Percentiles rank a stretch among this genome's conserved stretches.
Evolutionary conservation across 495 filamentous ascomycete species (phyloP).

Genomic region (Neurospora sp.): DNA sequence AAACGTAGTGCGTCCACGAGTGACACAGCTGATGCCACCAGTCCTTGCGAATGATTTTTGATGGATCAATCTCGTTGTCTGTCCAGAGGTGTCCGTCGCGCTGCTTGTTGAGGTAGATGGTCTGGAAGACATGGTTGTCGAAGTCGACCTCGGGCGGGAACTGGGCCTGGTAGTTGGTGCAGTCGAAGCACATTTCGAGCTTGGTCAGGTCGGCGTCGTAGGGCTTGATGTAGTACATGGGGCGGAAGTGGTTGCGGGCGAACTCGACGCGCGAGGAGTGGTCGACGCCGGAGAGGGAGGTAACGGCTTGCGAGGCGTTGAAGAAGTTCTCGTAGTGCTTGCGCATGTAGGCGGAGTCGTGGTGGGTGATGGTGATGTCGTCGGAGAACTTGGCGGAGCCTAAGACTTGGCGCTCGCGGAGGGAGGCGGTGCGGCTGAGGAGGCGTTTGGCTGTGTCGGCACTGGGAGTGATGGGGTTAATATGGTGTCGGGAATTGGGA

Average conservation of each 20-base stretch:
- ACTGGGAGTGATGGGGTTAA: neutral
- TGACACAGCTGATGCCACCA: slow-evolving; percentile 88
- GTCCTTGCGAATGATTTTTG: slow-evolving; percentile 60
- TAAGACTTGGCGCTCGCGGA: slow-evolving; percentile 57
- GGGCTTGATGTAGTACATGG: slow-evolving; percentile 76
- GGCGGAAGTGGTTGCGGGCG: slow-evolving; percentile 40
- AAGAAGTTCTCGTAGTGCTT: slow-evolving; percentile 66
- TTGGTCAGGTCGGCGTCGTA: slow-evolving; percentile 53
- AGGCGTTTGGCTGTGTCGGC: slow-evolving; percentile 65
- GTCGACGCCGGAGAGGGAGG: slow-evolving; percentile 18
- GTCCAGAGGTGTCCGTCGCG: slow-evolving; percentile 57
- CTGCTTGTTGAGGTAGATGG: slow-evolving; percentile 67
- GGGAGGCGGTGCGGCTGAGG: slow-evolving; percentile 50
- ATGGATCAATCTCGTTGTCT: slow-evolving; percentile 55
- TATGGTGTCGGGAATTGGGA: neutral
- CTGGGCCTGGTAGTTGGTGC: slow-evolving; percentile 76
- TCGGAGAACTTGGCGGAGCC: slow-evolving; percentile 69
- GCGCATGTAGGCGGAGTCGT: slow-evolving; percentile 64
- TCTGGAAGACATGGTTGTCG: slow-evolving; percentile 68
- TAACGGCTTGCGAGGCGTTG: slow-evolving; percentile 26
- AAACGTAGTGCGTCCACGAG: slow-evolving; percentile 67
- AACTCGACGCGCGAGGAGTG: slow-evolving; percentile 22
- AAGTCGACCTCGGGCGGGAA: slow-evolving; percentile 42
- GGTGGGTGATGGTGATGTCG: slow-evolving; percentile 79
- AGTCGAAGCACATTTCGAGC: slow-evolving; percentile 84